Evolutionary conservation across 768 basidiomycete genomes (phyloP), one percentile per base, ranked within the genome.

Genomic region (Russula sp.): DNA sequence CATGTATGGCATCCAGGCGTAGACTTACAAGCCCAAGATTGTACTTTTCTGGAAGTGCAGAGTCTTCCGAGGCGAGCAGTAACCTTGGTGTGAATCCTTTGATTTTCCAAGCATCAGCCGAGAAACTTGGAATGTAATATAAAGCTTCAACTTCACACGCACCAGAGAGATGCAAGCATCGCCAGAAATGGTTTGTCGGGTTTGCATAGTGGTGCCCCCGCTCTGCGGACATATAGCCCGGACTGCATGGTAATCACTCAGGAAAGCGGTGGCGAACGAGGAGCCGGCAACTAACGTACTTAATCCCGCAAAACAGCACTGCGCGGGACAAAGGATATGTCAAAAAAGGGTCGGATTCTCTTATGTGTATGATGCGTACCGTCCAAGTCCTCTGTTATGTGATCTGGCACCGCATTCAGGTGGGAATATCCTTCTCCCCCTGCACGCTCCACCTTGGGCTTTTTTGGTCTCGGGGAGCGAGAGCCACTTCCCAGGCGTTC

Each of bases 241-340:
- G 88, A 69, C 87, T 91, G 50, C 18, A 32, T 63, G 40, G 64
- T 16, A 7, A 54, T 40, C 37, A 22, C 34, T 14, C 11, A 6
- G 31, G 22, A 18, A 18, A 31, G 18, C 8, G 20, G 20, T 7
- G 22, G 20, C 7, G 9, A 6, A 13, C 10, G 14, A 1, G 4
- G 18, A 27, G 16, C 7, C n/a, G 11, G 18, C 53, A 31, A 34
- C 18, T 4, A 16, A 65, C 79, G 58, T 65, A 91, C 91, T 92
- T 94, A 54, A 94, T 91, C 8, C 92, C 91, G 69, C 89, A 92
- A 67, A 94, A 91, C 14, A 92, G 67, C 27, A 93, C 90, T 93
- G 55, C 0, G 31, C 14, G 13, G 10, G 13, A 48, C 0, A 54
- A 35, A 34, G 37, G 11, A 45, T 54, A 8, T 10, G 55, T 6